Conservation (phyloP, 2,329 filamentous ascomycete species). For the Cladosporium austrohemisphaericum region DNA sequence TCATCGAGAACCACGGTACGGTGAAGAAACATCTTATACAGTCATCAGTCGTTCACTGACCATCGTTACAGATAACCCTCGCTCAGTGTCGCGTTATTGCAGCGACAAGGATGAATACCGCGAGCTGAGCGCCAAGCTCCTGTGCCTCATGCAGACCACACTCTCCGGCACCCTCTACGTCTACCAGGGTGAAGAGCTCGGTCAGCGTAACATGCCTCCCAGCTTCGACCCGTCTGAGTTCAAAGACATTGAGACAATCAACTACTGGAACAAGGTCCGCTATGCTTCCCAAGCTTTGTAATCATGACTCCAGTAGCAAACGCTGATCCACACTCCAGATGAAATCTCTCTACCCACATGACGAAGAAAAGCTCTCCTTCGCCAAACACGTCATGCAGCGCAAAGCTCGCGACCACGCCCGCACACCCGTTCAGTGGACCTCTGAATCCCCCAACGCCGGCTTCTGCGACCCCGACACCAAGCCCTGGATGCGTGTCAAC, state of each 20-base stretch:
- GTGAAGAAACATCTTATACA: background rate
- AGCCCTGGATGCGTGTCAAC: slow-evolving; percentile 60
- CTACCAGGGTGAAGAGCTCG: slow-evolving; percentile 51
- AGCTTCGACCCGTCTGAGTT: slow-evolving; percentile 45
- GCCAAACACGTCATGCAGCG: slow-evolving; percentile 54
- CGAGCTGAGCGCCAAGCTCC: slow-evolving; percentile 46
- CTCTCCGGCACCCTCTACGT: slow-evolving; percentile 50
- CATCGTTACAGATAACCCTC: slow-evolving; percentile 37
- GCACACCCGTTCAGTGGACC: slow-evolving; percentile 68
- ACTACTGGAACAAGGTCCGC: slow-evolving; percentile 49
- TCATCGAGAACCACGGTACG: slow-evolving; percentile 52
- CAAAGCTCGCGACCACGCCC: slow-evolving; percentile 62
- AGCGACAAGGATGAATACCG: slow-evolving; percentile 46
- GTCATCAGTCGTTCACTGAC: background rate
- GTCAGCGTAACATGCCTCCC: slow-evolving; percentile 47
- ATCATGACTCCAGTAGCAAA: background rate
- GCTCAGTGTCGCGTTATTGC: slow-evolving; percentile 47
- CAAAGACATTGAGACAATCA: slow-evolving; percentile 53
- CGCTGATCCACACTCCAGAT: slow-evolving; percentile 23
- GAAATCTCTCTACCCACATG: slow-evolving; percentile 37
- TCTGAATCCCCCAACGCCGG: slow-evolving; percentile 52
- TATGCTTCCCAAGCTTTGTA: background rate
- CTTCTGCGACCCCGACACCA: slow-evolving; percentile 52
- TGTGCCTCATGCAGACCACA: slow-evolving; percentile 46
- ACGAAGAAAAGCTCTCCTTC: slow-evolving; percentile 39